Percentiles rank a stretch among this genome's conserved stretches.
Conservation (phyloP, 352 stramenopile species). For the Phytophthora pisi region DNA sequence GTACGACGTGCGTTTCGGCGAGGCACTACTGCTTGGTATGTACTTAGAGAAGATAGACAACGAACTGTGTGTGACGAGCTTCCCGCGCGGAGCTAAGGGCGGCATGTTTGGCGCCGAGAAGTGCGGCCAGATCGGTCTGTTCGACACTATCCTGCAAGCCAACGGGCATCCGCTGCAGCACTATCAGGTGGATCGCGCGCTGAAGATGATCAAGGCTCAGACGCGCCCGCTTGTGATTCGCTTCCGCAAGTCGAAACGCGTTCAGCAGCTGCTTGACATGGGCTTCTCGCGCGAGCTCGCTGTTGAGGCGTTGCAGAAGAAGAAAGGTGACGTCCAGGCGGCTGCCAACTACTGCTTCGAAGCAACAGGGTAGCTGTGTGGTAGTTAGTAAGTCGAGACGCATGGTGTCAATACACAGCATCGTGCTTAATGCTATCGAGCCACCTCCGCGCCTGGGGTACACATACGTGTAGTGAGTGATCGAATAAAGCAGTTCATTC, state of each 20-base stretch:
- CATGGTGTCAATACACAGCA: background rate
- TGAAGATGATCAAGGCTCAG: conserved; percentile 89
- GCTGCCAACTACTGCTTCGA: conserved; percentile 78
- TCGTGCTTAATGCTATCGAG: background rate
- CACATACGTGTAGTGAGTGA: conserved; percentile 2
- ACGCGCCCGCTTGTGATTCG: conserved; percentile 77
- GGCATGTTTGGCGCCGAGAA: conserved; percentile 82
- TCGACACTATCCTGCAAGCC: conserved; percentile 75
- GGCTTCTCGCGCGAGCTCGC: conserved; percentile 65
- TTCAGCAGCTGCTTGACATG: conserved; percentile 78
- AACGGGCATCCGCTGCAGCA: conserved; percentile 85
- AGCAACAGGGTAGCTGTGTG: conserved; percentile 19
- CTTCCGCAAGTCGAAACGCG: conserved; percentile 69
- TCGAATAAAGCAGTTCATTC: conserved; percentile 24
- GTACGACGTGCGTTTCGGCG: conserved; percentile 82
- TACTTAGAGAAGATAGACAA: conserved; percentile 80
- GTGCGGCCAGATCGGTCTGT: conserved; percentile 72
- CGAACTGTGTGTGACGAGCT: conserved; percentile 81
- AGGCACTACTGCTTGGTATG: conserved; percentile 77
- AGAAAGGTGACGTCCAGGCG: conserved; percentile 61
- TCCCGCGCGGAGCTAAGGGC: conserved; percentile 65
- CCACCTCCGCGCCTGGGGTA: background rate
- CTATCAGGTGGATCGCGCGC: conserved; percentile 78
- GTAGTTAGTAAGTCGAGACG: conserved; percentile 15
- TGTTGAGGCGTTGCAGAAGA: conserved; percentile 53